Percentiles rank a stretch among this genome's conserved stretches.
Evolutionary conservation across 202 grass and related monocot genomes (phyloP).

Genomic region (Cymbopogon flexuosus): DNA sequence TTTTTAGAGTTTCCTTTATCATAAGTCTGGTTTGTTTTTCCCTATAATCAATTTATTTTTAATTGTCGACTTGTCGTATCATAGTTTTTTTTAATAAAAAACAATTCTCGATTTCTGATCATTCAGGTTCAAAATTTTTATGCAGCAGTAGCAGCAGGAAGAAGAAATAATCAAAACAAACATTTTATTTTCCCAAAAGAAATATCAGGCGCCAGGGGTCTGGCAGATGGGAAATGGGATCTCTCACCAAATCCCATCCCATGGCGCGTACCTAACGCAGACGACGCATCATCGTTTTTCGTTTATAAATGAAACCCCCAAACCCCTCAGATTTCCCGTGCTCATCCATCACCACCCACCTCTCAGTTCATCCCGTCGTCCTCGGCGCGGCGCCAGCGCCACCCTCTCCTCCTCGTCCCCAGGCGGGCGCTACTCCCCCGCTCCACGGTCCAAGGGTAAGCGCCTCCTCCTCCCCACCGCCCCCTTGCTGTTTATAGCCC

Average conservation of each 20-base stretch:
- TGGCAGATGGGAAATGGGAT: background rate
- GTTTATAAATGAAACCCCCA: slow-evolving; percentile 53
- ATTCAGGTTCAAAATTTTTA: too few species aligned
- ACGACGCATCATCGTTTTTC: background rate
- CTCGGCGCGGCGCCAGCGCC: background rate
- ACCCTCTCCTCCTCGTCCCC: background rate
- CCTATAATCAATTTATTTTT: too few species aligned
- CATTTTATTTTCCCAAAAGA: too few species aligned
- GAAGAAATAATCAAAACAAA: too few species aligned
- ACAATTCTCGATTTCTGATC: too few species aligned
- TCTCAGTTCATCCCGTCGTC: background rate
- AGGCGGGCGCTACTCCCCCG: slow-evolving; percentile 34
- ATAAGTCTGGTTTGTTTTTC: too few species aligned
- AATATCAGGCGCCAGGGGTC: background rate
- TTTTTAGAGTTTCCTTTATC: too few species aligned
- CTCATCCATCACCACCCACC: slow-evolving; percentile 14
- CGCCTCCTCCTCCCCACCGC: slow-evolving; percentile 22
- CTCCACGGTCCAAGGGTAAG: slow-evolving; percentile 55
- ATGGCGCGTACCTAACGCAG: background rate
- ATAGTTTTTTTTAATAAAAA: too few species aligned
- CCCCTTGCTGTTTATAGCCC: background rate
- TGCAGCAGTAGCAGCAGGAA: too few species aligned
- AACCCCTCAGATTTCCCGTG: slow-evolving; percentile 28
- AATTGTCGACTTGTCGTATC: too few species aligned
- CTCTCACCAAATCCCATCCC: background rate